These are phyloP conservation scores for Dispira simplex DNA, from an alignment of 192 early-diverging fungal species.

Conservation along the genomic window DNA sequence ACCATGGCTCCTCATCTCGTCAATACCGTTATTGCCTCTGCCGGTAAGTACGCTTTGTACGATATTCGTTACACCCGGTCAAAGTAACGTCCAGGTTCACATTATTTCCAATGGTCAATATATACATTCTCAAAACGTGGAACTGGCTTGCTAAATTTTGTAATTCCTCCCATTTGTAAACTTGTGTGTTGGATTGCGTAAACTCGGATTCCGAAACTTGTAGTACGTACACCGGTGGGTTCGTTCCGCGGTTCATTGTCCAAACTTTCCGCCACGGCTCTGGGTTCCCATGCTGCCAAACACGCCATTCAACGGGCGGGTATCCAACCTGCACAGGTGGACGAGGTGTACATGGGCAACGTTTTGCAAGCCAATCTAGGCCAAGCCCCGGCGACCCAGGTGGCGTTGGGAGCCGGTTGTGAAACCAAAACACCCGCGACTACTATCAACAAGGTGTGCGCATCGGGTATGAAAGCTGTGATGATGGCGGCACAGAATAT, in stretches of 20 bases:
- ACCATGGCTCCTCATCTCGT: constrained; percentile 19
- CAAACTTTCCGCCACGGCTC: constrained; percentile 64
- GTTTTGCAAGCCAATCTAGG: constrained; percentile 80
- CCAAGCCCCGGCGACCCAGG: constrained; percentile 90
- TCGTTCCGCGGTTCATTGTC: constrained; percentile 80
- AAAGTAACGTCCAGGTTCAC: neutral
- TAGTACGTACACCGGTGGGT: constrained; percentile 86
- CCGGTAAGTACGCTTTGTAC: constrained; percentile 11
- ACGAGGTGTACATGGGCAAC: constrained; percentile 95
- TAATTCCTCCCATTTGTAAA: neutral
- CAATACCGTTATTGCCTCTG: constrained; percentile 28
- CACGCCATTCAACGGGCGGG: constrained; percentile 73
- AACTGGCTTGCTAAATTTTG: neutral
- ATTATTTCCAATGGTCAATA: neutral
- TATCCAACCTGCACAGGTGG: constrained; percentile 64
- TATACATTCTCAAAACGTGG: neutral
- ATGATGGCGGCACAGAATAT: constrained; percentile 82
- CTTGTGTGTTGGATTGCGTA: neutral
- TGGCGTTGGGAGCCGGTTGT: constrained; percentile 65
- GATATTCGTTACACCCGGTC: neutral
- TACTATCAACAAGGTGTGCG: constrained; percentile 98
- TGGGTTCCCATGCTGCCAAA: constrained; percentile 73
- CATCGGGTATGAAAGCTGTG: constrained; percentile 94
- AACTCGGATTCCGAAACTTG: constrained; percentile 12
- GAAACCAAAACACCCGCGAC: constrained; percentile 77